Conservation (phyloP, 2,329 filamentous ascomycete genomes). For the Phaeophleospora eucalypticola region DNA sequence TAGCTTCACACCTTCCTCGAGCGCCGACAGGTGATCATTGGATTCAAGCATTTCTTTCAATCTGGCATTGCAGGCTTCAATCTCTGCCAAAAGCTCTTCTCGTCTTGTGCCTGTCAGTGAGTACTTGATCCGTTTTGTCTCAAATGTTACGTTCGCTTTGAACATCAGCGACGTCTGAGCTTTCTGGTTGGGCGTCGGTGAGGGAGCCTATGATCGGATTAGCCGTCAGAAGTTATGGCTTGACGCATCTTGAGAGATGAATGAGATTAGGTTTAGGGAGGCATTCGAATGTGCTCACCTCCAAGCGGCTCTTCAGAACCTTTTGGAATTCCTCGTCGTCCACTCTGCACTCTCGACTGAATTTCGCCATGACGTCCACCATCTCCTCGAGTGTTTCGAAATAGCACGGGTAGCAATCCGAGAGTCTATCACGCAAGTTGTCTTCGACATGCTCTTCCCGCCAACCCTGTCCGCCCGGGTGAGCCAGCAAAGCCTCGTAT, state of each 20-base stretch:
- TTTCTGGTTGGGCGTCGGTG: not conserved
- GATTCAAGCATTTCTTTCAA: constrained; percentile 9
- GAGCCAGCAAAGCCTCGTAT: not conserved
- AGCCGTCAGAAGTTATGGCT: not conserved
- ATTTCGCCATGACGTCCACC: constrained; percentile 19
- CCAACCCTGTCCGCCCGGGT: not conserved
- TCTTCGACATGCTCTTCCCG: not conserved
- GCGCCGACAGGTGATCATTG: too few species aligned
- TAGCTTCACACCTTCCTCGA: too few species aligned
- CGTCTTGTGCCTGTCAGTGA: constrained; percentile 5
- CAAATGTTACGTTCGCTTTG: constrained; percentile 10
- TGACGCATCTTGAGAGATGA: too few species aligned
- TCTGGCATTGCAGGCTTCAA: constrained; percentile 10
- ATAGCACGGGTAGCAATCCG: constrained; percentile 24
- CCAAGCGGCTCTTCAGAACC: constrained; percentile 4
- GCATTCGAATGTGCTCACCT: not conserved
- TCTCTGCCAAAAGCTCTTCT: constrained; percentile 10
- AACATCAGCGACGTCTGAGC: constrained; percentile 7
- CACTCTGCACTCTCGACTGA: constrained; percentile 21
- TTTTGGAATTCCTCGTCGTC: constrained; percentile 19
- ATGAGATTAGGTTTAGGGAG: not conserved
- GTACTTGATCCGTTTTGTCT: constrained; percentile 15
- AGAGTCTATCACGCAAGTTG: not conserved
- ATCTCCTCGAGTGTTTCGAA: constrained; percentile 25
- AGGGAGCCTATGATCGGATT: not conserved